Evolutionary conservation across 768 basidiomycete species (phyloP), one percentile per base, ranked within the genome.

Genomic region (Gymnopilus junonius): DNA sequence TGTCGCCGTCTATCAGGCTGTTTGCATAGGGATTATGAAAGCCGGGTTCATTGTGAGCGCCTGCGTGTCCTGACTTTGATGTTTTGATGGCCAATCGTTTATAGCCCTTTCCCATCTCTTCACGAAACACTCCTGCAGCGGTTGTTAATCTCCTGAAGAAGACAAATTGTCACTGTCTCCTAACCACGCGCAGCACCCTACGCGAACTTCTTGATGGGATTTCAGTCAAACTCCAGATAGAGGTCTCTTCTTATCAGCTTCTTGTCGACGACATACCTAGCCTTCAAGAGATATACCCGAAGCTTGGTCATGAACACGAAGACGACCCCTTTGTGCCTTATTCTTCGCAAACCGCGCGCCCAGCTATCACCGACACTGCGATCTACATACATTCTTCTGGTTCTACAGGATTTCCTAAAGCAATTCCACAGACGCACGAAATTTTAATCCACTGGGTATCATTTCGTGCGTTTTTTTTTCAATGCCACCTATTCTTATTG

Each of bases 371-470:
- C 45, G 68, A 75, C 35, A 46, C 74, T 17, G 58, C 73, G 34
- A 45, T 78, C 12, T 84, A 80, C 58, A 64, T 83, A 0, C 82
- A 85, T 60, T 85, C 84, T 0, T 85, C 85, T 6, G 83, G 83
- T 29, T 83, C 81, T 43, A 82, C 83, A 0, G 81, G 82, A 3
- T 73, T 80, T 40, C 82, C 83, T 0, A 83, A 81, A 58, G 63
- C 79, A 2, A 76, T 85, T 53, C 70, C 74, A 10, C 72, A 78
- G 43, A 77, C 74, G 0, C 69, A 76, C 35, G 58, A 65, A 11
- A 70, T 66, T 17, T 37, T 74, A 8, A 35, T 72, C 2, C 74
- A 80, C n/a, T 80, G 78, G 74, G 74, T 71, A 7, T 54, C 64
- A 17, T 68, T 72, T 25, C 70, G 81, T 83, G 63, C 68, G 79